Evolutionary conservation across 2,329 filamentous ascomycete species (phyloP).

Genomic region (Aureobasidium melanogenum): DNA sequence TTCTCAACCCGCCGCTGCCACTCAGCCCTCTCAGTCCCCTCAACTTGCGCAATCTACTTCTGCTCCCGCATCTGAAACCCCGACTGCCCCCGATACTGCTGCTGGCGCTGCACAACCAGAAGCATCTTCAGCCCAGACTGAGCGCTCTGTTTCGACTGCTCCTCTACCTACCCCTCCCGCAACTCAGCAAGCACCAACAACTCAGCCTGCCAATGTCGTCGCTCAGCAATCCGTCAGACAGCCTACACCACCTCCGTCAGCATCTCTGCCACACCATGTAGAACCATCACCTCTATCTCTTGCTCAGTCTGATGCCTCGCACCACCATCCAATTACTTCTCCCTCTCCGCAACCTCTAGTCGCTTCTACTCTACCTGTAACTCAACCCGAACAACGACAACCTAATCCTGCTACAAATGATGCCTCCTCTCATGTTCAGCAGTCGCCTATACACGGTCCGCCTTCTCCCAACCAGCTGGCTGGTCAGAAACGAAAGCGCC

Average conservation of each 20-base stretch:
- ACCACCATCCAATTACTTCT: neutral
- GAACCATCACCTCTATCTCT: conserved; percentile 8
- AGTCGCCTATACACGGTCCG: neutral
- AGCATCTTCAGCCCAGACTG: neutral
- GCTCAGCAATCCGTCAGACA: neutral
- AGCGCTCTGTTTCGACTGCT: neutral
- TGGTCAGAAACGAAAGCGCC: conserved; percentile 8
- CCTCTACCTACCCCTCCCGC: conserved; percentile 7
- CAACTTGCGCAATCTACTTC: neutral
- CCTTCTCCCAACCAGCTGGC: conserved; percentile 5
- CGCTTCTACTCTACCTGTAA: neutral
- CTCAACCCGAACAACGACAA: neutral
- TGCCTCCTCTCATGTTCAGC: neutral
- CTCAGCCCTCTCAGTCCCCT: neutral
- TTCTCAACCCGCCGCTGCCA: neutral
- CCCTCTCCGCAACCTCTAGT: neutral
- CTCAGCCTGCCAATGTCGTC: neutral
- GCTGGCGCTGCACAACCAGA: neutral
- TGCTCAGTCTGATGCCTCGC: neutral
- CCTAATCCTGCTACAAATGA: neutral
- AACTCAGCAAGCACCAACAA: neutral
- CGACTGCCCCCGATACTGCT: conserved; percentile 11
- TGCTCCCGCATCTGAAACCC: neutral
- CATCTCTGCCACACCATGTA: neutral
- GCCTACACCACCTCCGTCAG: neutral